These are phyloP conservation scores for Rhodotorula babjevae DNA, from an alignment of 768 basidiomycete genomes.

Conservation along the genomic window DNA sequence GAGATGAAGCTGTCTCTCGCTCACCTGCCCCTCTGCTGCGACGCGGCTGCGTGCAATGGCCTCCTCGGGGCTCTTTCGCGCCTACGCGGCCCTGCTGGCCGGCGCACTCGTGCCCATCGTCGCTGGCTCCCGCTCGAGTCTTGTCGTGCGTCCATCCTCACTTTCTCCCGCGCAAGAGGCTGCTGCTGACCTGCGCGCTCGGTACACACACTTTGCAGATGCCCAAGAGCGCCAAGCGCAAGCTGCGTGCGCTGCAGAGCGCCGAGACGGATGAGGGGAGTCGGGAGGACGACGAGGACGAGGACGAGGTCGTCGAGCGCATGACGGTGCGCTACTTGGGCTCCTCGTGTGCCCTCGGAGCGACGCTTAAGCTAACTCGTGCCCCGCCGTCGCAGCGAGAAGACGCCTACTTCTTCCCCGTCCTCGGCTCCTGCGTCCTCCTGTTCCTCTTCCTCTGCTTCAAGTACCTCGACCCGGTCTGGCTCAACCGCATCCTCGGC, in stretches of 20 bases:
- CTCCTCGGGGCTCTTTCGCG: slow-evolving; percentile 2
- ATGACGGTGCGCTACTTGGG: slow-evolving; percentile 25
- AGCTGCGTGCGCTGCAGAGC: slow-evolving; percentile 17
- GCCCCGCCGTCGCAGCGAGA: slow-evolving; percentile 17
- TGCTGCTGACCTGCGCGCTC: not conserved
- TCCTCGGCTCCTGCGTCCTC: slow-evolving; percentile 39
- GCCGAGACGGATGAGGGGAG: no score
- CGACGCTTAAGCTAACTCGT: not conserved
- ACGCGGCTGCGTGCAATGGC: not conserved
- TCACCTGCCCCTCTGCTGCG: no score
- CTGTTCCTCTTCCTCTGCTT: slow-evolving; percentile 43
- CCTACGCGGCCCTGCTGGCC: slow-evolving; percentile 27
- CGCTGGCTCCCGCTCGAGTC: slow-evolving; percentile 10
- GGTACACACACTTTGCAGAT: slow-evolving; percentile 8
- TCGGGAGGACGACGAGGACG: slow-evolving; percentile 58
- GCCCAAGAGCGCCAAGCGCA: slow-evolving; percentile 23
- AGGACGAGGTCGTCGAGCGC: slow-evolving; percentile 53
- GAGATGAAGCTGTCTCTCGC: no score
- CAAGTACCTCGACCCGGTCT: slow-evolving; percentile 52
- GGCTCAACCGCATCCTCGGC: slow-evolving; percentile 73
- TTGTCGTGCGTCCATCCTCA: slow-evolving; percentile 2
- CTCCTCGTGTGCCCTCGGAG: not conserved
- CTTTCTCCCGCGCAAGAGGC: no score
- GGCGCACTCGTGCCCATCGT: slow-evolving; percentile 37
- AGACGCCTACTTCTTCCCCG: slow-evolving; percentile 43